A percentile compares a stretch with the other conserved stretches of the same genome.
Conservation (phyloP, 306 rosid species). For the Parietaria judaica region DNA sequence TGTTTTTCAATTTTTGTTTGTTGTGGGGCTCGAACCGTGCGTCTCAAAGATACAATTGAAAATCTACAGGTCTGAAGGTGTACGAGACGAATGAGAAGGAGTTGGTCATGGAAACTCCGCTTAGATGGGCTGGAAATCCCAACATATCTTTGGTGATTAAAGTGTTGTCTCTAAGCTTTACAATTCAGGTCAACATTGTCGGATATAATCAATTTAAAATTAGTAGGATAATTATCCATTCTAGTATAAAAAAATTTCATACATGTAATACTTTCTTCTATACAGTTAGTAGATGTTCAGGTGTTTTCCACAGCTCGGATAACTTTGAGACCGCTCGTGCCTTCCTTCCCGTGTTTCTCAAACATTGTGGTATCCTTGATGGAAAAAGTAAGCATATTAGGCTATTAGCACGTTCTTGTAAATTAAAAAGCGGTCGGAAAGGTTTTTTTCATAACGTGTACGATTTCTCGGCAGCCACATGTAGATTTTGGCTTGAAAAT, state of each 20-base stretch:
- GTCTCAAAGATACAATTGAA: no score
- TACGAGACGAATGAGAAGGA: constrained; percentile 72
- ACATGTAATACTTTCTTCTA: constrained; percentile 12
- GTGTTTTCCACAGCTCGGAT: constrained; percentile 49
- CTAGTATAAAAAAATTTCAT: no score
- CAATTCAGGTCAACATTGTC: constrained; percentile 59
- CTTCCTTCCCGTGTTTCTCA: constrained; percentile 84
- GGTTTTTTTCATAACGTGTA: constrained; percentile 1
- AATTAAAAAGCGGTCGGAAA: background rate
- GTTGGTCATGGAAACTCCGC: constrained; percentile 63
- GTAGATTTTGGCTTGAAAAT: constrained; percentile 75
- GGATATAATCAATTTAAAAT: constrained; percentile 1
- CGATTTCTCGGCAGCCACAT: constrained; percentile 56
- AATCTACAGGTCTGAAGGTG: constrained; percentile 72
- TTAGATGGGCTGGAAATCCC: constrained; percentile 92
- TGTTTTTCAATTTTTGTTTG: constrained; percentile 4
- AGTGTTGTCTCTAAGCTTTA: constrained; percentile 44
- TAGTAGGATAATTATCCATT: no score
- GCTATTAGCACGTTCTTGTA: background rate
- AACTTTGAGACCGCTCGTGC: constrained; percentile 75
- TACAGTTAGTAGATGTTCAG: constrained; percentile 78
- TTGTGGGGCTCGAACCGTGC: constrained; percentile 7
- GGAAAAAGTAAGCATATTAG: constrained; percentile 62
- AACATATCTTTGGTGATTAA: constrained; percentile 52
- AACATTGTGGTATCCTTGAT: constrained; percentile 66